Conservation (phyloP, 441 rosid genomes). For the Croton laevigatus region DNA sequence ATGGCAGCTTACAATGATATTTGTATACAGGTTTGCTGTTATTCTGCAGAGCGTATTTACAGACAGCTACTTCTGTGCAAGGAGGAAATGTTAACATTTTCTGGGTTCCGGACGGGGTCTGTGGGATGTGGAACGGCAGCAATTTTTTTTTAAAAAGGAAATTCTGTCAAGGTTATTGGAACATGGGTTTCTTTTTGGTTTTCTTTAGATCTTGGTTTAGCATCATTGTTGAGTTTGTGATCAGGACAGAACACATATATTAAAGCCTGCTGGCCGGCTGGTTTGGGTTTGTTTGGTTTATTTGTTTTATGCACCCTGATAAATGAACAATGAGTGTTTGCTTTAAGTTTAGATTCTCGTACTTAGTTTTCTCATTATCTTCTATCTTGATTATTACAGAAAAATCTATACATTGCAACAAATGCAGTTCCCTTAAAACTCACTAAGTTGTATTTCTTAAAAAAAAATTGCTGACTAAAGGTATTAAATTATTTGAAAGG, state of each 20-base stretch:
- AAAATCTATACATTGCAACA: no score
- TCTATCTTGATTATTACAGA: no score
- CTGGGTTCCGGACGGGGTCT: background rate
- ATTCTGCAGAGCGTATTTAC: slow-evolving; percentile 30
- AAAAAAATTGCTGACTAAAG: no score
- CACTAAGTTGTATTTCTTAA: no score
- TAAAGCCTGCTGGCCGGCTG: background rate
- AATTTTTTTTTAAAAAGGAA: background rate
- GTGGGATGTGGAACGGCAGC: background rate
- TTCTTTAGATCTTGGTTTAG: background rate
- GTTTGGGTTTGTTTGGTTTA: no score
- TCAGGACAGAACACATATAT: background rate
- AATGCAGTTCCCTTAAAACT: no score
- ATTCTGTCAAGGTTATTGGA: background rate
- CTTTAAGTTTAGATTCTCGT: no score
- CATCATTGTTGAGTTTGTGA: slow-evolving; percentile 1
- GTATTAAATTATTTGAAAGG: no score
- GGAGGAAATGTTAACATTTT: background rate
- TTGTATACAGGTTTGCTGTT: slow-evolving; percentile 44
- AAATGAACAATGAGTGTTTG: no score
- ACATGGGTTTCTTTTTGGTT: background rate
- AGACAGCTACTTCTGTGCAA: slow-evolving; percentile 19
- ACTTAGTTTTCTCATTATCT: no score
- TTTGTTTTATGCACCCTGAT: no score
- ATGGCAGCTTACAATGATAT: slow-evolving; percentile 40